These are phyloP conservation scores for Wallacemonas sp. DNA, from an alignment of 208 protist species.

Conservation along the genomic window DNA sequence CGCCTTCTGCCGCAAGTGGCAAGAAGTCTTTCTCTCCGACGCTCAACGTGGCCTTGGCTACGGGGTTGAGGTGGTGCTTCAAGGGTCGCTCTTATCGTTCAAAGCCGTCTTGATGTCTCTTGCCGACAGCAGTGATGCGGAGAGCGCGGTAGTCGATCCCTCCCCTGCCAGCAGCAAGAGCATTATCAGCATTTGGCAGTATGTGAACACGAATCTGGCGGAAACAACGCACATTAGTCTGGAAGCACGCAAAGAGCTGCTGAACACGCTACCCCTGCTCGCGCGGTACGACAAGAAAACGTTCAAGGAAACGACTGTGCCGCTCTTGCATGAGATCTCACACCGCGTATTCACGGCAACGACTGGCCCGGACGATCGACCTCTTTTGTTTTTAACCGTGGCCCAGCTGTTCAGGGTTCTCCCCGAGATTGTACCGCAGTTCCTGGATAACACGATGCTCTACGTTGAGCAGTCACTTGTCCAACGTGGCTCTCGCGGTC, in stretches of 20 bases:
- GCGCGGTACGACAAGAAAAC: slow-evolving; percentile 65
- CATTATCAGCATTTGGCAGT: slow-evolving; percentile 62
- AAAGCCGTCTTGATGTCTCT: slow-evolving; percentile 73
- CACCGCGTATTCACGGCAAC: slow-evolving; percentile 42
- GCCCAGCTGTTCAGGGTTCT: slow-evolving; percentile 55
- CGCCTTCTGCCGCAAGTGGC: slow-evolving; percentile 48
- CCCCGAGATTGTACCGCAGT: slow-evolving; percentile 60
- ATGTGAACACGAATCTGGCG: slow-evolving; percentile 45
- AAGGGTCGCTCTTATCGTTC: slow-evolving; percentile 66
- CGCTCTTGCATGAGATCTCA: slow-evolving; percentile 40
- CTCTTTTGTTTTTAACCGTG: slow-evolving; percentile 62
- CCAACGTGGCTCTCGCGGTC: slow-evolving; percentile 41
- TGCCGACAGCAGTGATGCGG: slow-evolving; percentile 23
- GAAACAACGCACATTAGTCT: slow-evolving; percentile 12
- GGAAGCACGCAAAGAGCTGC: slow-evolving; percentile 46
- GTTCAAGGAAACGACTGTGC: slow-evolving; percentile 57
- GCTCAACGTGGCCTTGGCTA: slow-evolving; percentile 39
- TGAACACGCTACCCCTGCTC: slow-evolving; percentile 64
- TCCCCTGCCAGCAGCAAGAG: slow-evolving; percentile 28
- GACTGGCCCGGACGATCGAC: slow-evolving; percentile 47
- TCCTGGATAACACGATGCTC: slow-evolving; percentile 73
- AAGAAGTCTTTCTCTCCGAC: slow-evolving; percentile 61
- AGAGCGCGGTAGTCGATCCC: slow-evolving; percentile 34
- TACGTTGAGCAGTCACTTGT: slow-evolving; percentile 74
- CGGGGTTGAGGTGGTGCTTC: slow-evolving; percentile 32